Evolutionary conservation across 345 rosid genomes (phyloP).

Genomic region (Psidium friedrichsthalianum): DNA sequence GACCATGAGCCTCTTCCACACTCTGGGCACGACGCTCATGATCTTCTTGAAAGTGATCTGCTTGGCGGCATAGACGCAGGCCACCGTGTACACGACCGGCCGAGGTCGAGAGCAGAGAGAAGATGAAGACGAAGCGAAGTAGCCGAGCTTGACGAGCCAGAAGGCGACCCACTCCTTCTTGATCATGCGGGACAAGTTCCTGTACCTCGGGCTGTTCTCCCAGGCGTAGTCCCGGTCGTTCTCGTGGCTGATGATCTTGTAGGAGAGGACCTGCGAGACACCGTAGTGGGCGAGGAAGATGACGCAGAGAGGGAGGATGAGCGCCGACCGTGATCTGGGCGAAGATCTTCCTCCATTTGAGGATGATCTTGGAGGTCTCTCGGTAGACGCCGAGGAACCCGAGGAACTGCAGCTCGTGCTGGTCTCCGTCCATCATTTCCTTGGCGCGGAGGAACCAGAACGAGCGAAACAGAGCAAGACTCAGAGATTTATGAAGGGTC

Average conservation of each 20-base stretch:
- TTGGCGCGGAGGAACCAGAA: background rate
- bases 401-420: conserved; percentile 31
- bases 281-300: conserved; percentile 24
- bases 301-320: conserved; percentile 40
- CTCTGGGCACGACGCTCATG: conserved; percentile 24
- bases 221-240: background rate
- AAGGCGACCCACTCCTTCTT: conserved; percentile 15
- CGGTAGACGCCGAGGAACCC: conserved; percentile 23
- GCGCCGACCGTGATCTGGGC: conserved; percentile 25
- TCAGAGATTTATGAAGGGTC: background rate
- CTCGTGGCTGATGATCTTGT: conserved; percentile 1
- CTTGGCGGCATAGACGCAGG: conserved; percentile 26
- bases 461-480: background rate
- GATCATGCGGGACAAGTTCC: background rate
- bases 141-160: conserved; percentile 20
- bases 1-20: conserved; percentile 26
- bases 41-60: conserved; percentile 24
- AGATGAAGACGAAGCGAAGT: conserved; percentile 18
- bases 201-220: background rate
- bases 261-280: conserved; percentile 14
- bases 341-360: conserved; percentile 31
- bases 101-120: conserved; percentile 32
- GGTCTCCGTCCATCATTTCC: conserved; percentile 28
- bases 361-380: conserved; percentile 36
- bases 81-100: conserved; percentile 35